Conservation (phyloP, 768 basidiomycete species). For the Suillus variegatus region DNA sequence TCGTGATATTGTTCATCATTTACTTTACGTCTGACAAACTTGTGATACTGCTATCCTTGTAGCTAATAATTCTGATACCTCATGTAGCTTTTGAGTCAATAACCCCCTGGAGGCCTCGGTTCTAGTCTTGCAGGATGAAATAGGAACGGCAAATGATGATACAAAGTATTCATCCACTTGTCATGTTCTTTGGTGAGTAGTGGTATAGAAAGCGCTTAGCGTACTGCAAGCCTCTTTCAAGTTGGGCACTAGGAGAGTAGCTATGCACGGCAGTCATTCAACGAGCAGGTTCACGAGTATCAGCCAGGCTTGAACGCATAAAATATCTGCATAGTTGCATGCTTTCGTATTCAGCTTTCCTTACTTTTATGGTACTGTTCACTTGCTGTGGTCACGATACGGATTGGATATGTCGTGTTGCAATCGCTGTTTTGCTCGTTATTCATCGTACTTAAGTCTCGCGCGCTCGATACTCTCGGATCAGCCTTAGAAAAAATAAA, state of each 20-base stretch:
- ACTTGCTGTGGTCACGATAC: too few relatives aligned
- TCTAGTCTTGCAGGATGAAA: background rate
- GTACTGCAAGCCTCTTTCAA: background rate
- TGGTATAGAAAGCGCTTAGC: background rate
- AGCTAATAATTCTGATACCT: background rate
- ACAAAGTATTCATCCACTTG: background rate
- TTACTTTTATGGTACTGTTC: too few relatives aligned
- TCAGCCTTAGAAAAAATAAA: too few relatives aligned
- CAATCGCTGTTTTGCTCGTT: too few relatives aligned
- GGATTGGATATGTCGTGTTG: too few relatives aligned
- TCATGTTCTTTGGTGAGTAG: background rate
- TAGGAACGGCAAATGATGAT: background rate
- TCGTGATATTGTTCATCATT: background rate
- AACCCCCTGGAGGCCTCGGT: background rate
- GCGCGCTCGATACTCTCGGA: too few relatives aligned
- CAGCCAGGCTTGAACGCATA: too few relatives aligned
- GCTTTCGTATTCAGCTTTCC: too few relatives aligned
- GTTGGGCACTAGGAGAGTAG: too few relatives aligned
- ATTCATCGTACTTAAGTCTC: too few relatives aligned
- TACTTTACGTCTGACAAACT: background rate
- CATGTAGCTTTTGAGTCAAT: background rate
- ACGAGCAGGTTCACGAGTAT: background rate
- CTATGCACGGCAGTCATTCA: background rate
- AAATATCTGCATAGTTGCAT: too few relatives aligned
- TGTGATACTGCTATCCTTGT: background rate